These are phyloP conservation scores for Atalantia buxifolia DNA, from an alignment of 345 rosid species.

Conservation along the genomic window DNA sequence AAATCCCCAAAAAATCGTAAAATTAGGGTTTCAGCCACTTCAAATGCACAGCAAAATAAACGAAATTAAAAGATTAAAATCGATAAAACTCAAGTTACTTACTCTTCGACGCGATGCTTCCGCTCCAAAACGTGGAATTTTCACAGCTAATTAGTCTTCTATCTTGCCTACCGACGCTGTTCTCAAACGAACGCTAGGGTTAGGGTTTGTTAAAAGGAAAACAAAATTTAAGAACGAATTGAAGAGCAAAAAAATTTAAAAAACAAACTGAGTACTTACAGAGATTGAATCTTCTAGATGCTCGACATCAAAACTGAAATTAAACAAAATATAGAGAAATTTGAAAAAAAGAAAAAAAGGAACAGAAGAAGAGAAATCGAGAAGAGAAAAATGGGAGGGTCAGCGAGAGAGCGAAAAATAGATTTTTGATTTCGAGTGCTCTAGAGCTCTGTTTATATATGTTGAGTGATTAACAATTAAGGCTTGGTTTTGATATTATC, in stretches of 20 bases:
- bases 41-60: not conserved
- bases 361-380: not conserved
- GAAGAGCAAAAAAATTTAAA: not conserved
- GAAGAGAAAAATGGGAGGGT: not conserved
- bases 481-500: not conserved
- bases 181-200: not conserved
- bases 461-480: not conserved
- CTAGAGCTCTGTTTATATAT: not conserved
- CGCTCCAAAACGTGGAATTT: not conserved
- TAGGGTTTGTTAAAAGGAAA: not conserved
- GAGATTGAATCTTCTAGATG: not conserved
- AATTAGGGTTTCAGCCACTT: not conserved
- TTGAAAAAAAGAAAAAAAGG: no score
- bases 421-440: not conserved
- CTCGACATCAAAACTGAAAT: not conserved
- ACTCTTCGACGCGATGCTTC: not conserved
- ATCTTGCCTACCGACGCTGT: not conserved
- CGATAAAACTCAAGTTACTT: not conserved
- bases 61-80: not conserved
- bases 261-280: not conserved
- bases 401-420: not conserved
- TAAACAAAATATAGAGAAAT: not conserved
- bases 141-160: not conserved
- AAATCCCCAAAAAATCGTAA: not conserved
- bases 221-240: not conserved